Conservation (phyloP, 2,329 filamentous ascomycete species). For the Colletotrichum sp. region DNA sequence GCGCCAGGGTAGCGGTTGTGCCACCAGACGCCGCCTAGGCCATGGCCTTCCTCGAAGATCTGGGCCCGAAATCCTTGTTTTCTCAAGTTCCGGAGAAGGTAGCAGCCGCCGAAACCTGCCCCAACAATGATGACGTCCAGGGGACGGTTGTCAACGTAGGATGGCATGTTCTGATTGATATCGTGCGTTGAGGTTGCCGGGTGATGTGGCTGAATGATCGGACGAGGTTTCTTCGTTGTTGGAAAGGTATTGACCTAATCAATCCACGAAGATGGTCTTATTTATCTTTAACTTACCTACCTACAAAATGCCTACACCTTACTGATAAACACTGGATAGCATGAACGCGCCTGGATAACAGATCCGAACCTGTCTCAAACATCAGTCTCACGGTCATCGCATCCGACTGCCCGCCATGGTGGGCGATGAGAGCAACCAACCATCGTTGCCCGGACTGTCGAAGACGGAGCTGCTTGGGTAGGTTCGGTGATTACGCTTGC, state of each 20-base stretch:
- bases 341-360: neutral
- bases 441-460: neutral
- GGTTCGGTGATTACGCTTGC: neutral
- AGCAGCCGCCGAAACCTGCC: neutral
- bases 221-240: neutral
- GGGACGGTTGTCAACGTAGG: neutral
- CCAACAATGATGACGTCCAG: neutral
- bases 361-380: neutral
- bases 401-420: neutral
- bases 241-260: neutral
- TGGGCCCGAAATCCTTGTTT: neutral
- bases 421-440: neutral
- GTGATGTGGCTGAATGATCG: neutral
- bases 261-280: neutral
- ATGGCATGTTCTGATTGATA: neutral
- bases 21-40: conserved; percentile 35
- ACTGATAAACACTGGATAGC: neutral
- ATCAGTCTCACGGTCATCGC: neutral
- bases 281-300: neutral
- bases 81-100: neutral
- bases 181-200: neutral
- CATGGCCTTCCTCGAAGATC: neutral
- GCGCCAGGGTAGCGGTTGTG: conserved; percentile 44
- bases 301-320: neutral
- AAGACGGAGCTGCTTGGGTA: neutral